These are phyloP conservation scores for Globisporangium takayamanum DNA, from an alignment of 352 stramenopile species.

Conservation along the genomic window DNA sequence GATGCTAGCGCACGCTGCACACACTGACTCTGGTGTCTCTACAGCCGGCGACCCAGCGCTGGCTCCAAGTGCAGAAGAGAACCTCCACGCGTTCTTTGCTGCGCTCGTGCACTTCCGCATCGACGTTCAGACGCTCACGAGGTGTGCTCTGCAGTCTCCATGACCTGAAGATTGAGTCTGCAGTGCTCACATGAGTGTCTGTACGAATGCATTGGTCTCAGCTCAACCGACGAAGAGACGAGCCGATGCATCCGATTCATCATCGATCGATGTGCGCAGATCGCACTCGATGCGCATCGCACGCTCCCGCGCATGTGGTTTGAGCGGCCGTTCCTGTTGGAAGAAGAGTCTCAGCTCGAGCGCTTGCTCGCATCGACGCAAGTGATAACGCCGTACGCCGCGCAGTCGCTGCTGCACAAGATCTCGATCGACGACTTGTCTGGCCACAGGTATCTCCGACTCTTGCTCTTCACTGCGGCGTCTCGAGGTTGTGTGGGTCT, in stretches of 20 bases:
- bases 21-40: constrained; percentile 2
- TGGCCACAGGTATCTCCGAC: constrained; percentile 24
- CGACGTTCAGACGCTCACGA: constrained; percentile 40
- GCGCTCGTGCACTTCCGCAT: constrained; percentile 58
- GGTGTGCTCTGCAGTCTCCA: constrained; percentile 15
- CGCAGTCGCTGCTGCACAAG: constrained; percentile 65
- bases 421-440: constrained; percentile 54
- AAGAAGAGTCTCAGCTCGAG: constrained; percentile 74
- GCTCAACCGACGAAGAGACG: constrained; percentile 32
- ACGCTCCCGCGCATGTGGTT: constrained; percentile 69
- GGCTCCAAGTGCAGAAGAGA: constrained; percentile 9
- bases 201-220: constrained; percentile 2
- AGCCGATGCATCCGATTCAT: constrained; percentile 37
- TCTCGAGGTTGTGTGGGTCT: neutral
- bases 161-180: too few relatives aligned
- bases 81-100: constrained; percentile 35
- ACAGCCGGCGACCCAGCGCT: constrained; percentile 8
- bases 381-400: constrained; percentile 52
- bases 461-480: too few relatives aligned
- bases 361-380: constrained; percentile 62
- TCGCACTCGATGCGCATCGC: constrained; percentile 29
- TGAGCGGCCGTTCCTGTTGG: constrained; percentile 59
- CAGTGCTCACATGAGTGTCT: neutral
- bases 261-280: constrained; percentile 47
- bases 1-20: neutral